Evolutionary conservation across 2,329 filamentous ascomycete genomes (phyloP).

Genomic region (Claviceps capensis): DNA sequence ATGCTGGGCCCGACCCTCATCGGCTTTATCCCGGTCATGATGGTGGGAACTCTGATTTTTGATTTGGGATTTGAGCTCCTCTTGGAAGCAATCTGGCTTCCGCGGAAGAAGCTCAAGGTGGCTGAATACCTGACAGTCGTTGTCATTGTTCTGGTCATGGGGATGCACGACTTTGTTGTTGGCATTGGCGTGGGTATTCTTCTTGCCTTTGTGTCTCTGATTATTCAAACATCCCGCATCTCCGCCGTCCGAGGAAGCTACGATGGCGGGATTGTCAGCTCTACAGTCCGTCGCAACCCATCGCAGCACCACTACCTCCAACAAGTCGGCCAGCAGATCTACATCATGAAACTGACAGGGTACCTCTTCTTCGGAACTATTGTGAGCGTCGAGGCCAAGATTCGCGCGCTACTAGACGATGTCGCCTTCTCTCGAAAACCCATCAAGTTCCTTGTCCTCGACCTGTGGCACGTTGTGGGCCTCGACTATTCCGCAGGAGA

Average conservation of each 20-base stretch:
- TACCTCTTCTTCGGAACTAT: slow-evolving; percentile 99
- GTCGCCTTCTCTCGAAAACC: slow-evolving; percentile 64
- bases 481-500: slow-evolving; percentile 95
- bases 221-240: slow-evolving; percentile 80
- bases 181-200: slow-evolving; percentile 88
- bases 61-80: slow-evolving; percentile 87
- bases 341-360: slow-evolving; percentile 80
- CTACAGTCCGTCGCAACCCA: slow-evolving; percentile 82
- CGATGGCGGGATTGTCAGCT: slow-evolving; percentile 76
- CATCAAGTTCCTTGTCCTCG: slow-evolving; percentile 80
- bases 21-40: slow-evolving; percentile 90
- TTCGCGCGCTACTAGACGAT: slow-evolving; percentile 70
- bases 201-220: slow-evolving; percentile 78
- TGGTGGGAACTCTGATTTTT: slow-evolving; percentile 91
- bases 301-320: slow-evolving; percentile 78
- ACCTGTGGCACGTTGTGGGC: slow-evolving; percentile 79
- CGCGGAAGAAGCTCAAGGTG: slow-evolving; percentile 73
- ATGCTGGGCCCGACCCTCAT: slow-evolving; percentile 76
- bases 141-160: slow-evolving; percentile 89
- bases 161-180: slow-evolving; percentile 88
- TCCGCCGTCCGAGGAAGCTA: slow-evolving; percentile 86
- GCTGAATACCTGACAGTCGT: slow-evolving; percentile 86
- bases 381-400: slow-evolving; percentile 82
- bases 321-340: slow-evolving; percentile 75
- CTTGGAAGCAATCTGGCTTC: slow-evolving; percentile 75